Evolutionary conservation across 257 asterid species (phyloP).

Genomic region (Schizonepeta tenuifolia): DNA sequence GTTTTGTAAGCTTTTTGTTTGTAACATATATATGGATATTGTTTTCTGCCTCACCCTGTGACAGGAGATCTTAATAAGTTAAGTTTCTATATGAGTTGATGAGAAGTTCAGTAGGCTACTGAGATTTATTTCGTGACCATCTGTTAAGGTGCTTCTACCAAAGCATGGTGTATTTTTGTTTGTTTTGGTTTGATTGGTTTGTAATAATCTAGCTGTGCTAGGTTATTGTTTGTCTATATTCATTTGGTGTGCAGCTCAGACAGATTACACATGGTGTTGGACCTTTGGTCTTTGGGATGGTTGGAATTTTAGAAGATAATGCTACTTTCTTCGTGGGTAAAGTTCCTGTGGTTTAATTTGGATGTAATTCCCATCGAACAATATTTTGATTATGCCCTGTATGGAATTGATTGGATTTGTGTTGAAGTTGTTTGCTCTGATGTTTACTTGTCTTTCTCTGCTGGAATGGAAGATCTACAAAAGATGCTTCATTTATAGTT

Average conservation of each 20-base stretch:
- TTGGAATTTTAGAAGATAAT: too few relatives aligned
- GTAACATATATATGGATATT: neutral
- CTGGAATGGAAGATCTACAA: neutral
- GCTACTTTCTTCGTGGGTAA: too few relatives aligned
- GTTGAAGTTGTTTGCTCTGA: neutral
- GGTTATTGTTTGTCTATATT: neutral
- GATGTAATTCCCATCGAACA: too few relatives aligned
- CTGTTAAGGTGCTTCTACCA: neutral
- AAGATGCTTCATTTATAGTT: neutral
- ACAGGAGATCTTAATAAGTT: neutral
- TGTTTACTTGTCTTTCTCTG: neutral
- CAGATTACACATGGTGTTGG: too few relatives aligned
- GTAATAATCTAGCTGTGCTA: neutral
- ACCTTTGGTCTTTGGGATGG: too few relatives aligned
- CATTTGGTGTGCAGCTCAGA: too few relatives aligned
- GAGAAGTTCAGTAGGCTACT: neutral
- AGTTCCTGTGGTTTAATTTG: too few relatives aligned
- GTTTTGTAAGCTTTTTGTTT: neutral
- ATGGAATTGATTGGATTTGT: neutral
- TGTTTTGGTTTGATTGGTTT: neutral
- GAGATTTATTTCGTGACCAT: neutral
- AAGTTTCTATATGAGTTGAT: neutral
- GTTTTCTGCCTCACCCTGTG: neutral
- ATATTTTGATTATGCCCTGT: too few relatives aligned
- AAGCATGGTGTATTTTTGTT: neutral